Percentiles rank a stretch among this genome's conserved stretches.
Evolutionary conservation across 495 filamentous ascomycete species (phyloP).

Genomic region (Penicillium diatomitis): DNA sequence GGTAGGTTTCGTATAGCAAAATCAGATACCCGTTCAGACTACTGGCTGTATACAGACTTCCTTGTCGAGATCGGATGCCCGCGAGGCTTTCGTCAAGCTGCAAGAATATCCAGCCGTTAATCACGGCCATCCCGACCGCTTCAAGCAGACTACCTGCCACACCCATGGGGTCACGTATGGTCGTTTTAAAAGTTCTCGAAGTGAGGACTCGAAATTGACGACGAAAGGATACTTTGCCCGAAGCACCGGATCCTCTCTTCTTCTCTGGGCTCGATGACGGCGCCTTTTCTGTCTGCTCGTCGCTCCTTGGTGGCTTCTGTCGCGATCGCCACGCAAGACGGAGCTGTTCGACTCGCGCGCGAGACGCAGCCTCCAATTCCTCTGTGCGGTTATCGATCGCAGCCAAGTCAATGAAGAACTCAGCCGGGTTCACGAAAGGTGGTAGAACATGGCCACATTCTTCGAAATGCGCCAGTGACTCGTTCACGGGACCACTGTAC

Average conservation of each 20-base stretch:
- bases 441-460: constrained; percentile 47
- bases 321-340: constrained; percentile 42
- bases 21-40: constrained; percentile 66
- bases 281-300: neutral
- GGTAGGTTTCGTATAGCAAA: constrained; percentile 62
- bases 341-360: constrained; percentile 44
- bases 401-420: constrained; percentile 62
- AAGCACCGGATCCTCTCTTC: neutral
- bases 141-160: constrained; percentile 56
- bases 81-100: constrained; percentile 48
- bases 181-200: constrained; percentile 53
- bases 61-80: constrained; percentile 52
- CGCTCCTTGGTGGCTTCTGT: constrained; percentile 9
- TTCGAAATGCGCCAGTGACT: constrained; percentile 51
- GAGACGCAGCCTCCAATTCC: constrained; percentile 49
- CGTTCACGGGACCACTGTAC: constrained; percentile 49
- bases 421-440: constrained; percentile 63
- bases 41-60: constrained; percentile 56
- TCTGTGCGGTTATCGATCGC: constrained; percentile 58
- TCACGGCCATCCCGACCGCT: constrained; percentile 54
- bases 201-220: constrained; percentile 57
- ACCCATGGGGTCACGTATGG: constrained; percentile 63
- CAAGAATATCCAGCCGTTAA: constrained; percentile 64
- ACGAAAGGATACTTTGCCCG: constrained; percentile 34
- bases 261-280: neutral